These are phyloP conservation scores for Meira miltonrushii DNA, from an alignment of 1,284 basidiomycete species.

Conservation along the genomic window DNA sequence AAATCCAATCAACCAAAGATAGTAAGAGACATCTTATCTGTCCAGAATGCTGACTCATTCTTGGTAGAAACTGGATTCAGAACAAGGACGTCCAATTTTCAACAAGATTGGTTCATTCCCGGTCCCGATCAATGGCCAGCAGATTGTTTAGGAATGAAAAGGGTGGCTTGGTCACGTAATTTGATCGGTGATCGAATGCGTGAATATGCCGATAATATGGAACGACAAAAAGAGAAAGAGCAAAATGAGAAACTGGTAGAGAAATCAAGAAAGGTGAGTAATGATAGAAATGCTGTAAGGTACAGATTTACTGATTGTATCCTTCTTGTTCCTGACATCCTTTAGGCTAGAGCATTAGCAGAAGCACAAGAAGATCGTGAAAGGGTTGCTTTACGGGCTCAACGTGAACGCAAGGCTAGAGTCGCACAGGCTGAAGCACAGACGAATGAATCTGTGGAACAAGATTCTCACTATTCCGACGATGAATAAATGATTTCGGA, in stretches of 20 bases:
- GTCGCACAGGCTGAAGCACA: background rate
- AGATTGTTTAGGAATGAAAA: slow-evolving; percentile 5
- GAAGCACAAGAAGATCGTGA: slow-evolving; percentile 11
- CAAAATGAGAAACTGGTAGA: slow-evolving; percentile 1
- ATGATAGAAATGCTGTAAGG: background rate
- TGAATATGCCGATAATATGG: background rate
- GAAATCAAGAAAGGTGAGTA: background rate
- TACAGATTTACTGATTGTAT: background rate
- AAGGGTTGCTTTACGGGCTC: slow-evolving; percentile 4
- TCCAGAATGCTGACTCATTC: background rate
- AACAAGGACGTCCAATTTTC: slow-evolving; percentile 5
- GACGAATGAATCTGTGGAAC: background rate
- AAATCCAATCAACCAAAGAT: slow-evolving; percentile 9
- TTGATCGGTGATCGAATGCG: background rate
- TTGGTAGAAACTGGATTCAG: slow-evolving; percentile 3
- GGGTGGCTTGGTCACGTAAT: background rate
- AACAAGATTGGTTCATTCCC: slow-evolving; percentile 11
- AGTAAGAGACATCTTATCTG: background rate
- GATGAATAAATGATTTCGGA: no score
- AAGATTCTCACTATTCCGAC: background rate
- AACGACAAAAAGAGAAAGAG: background rate
- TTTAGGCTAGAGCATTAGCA: slow-evolving; percentile 5
- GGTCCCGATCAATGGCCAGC: background rate
- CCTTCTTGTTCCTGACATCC: no score
- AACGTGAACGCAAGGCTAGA: slow-evolving; percentile 4